Base-by-base conservation (phyloP, 257 asterid species). In the Lycium ferocissimum region DNA sequence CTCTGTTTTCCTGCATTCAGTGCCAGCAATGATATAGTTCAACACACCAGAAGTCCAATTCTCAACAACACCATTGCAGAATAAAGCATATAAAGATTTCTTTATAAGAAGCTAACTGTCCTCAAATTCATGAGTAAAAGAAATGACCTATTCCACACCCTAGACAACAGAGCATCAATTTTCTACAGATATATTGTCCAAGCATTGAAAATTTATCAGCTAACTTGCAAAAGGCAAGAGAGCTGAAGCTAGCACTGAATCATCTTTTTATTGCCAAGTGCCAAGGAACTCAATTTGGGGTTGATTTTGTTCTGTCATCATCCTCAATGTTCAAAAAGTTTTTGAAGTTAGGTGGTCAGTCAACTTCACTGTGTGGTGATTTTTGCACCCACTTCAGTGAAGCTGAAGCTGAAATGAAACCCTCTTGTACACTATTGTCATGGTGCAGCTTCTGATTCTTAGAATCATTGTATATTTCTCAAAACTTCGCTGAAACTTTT, bases 1-100 rank as follows among this genome's bases (percentile, higher is more conserved):
- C 83, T 88, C 84, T 13, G 86, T 82, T 91, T 89, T 84, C 85
- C 97, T 91, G 94, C 94, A 89, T 38, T 61, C 80, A 83, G 67
- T 72, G 62, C 86, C 88, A 82, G 51, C 85, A 66, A 65, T 22
- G 22, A 22, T 76, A 75, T 22, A 66, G 18, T 54, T 78, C 62
- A 82, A 43, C 65, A 83, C 43, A 83, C 45, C 11, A 22, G 51
- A 22, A 83, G 26, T 35, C 26, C 33, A 78, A 78, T 15, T 9
- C 49, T 78, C 82, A 37, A 26, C 15, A 53, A 15, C 66, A 51
- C 33, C 49, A 26, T 14, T 53, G 66, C 66, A 78, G 66, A 53
- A 53, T 8, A 49, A 12, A 7, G 51, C 0, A 9, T 35, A 66
- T 51, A 47, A 66, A 62, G 65, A 49, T 47, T 84, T 76, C 83